These are phyloP conservation scores for Cryoendolithus antarcticus DNA, from an alignment of 2,329 filamentous ascomycete species.

Conservation along the genomic window DNA sequence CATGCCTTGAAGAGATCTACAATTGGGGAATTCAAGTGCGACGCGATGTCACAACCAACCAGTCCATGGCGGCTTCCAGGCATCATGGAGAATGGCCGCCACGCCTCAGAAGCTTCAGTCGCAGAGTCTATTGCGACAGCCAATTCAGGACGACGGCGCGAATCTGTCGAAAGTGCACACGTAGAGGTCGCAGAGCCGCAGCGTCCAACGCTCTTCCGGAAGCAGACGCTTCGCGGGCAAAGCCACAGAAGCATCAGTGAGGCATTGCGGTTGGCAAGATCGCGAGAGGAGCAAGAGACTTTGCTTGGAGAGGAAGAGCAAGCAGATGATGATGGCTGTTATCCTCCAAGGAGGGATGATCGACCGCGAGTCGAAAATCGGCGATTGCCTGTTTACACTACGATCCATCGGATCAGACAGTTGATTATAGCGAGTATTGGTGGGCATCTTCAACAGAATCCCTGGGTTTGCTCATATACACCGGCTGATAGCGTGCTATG, in stretches of 20 bases:
- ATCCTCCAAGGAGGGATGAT: conserved; percentile 25
- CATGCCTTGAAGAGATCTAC: no score
- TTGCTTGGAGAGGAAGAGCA: conserved; percentile 33
- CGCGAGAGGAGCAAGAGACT: conserved; percentile 37
- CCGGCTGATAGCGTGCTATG: conserved; percentile 1
- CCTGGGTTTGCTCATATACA: not conserved
- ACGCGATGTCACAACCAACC: no score
- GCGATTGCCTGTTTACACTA: conserved; percentile 61
- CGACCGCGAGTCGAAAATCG: conserved; percentile 37
- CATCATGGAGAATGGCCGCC: conserved; percentile 1
- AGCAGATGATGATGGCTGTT: conserved; percentile 35
- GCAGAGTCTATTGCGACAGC: conserved; percentile 2
- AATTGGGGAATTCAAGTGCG: no score
- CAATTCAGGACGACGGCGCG: not conserved
- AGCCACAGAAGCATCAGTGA: conserved; percentile 25
- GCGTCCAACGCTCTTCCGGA: conserved; percentile 17
- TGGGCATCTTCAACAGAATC: conserved; percentile 14
- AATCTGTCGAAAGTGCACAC: conserved; percentile 7
- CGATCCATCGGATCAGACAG: conserved; percentile 49
- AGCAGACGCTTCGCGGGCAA: conserved; percentile 17
- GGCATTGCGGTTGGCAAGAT: conserved; percentile 27
- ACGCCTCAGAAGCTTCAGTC: conserved; percentile 4
- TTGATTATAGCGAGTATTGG: conserved; percentile 36
- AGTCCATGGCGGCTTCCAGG: not conserved
- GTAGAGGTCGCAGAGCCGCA: conserved; percentile 17